Conservation (phyloP, 768 basidiomycete species). For the Serendipita sp. region DNA sequence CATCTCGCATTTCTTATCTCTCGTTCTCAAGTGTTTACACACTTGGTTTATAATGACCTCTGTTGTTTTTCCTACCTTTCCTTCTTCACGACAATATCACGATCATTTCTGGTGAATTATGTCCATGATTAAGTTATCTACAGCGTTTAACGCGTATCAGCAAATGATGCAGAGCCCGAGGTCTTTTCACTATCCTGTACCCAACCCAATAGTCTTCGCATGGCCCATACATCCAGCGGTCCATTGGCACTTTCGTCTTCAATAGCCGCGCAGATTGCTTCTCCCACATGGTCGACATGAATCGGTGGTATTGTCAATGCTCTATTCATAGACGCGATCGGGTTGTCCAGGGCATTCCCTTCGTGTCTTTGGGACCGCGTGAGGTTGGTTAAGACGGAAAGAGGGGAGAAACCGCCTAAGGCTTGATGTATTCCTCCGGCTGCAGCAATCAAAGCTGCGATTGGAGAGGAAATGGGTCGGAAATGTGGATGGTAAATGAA, state of each 20-base stretch:
- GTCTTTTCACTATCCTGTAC: not conserved
- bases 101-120: not conserved
- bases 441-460: slow-evolving; percentile 38
- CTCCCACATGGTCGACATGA: slow-evolving; percentile 90
- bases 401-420: slow-evolving; percentile 4
- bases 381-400: not conserved
- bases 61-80: not conserved
- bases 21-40: not conserved
- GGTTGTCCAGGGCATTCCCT: slow-evolving; percentile 12
- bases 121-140: not conserved
- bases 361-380: slow-evolving; percentile 13
- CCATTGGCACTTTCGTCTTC: slow-evolving; percentile 44
- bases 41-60: not conserved
- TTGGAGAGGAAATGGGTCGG: slow-evolving; percentile 74
- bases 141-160: not conserved
- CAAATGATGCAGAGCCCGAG: not conserved
- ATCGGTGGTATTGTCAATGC: slow-evolving; percentile 75
- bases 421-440: slow-evolving; percentile 12
- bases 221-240: slow-evolving; percentile 49
- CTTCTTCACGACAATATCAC: slow-evolving; percentile 2
- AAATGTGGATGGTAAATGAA: slow-evolving; percentile 92
- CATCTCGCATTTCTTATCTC: not conserved
- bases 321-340: slow-evolving; percentile 55
- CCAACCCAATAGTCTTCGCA: slow-evolving; percentile 69
- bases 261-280: slow-evolving; percentile 47